Base-by-base conservation (phyloP, 2,329 filamentous ascomycete genomes). In the Colletotrichum camelliae region DNA sequence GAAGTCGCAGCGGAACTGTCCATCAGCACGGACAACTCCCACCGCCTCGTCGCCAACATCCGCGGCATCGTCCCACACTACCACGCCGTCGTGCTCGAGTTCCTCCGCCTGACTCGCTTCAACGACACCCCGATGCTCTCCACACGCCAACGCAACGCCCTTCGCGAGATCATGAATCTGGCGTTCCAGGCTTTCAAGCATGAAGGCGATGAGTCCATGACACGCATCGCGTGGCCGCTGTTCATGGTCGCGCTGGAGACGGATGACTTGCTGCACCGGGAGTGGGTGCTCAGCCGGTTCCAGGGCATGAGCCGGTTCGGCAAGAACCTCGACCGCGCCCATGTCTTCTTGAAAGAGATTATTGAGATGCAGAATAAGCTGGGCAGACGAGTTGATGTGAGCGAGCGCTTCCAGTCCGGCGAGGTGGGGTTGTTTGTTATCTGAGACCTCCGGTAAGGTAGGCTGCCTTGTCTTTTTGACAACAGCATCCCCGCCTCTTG, bases 191-290 rank as follows among this genome's bases (percentile, higher is more conserved):
- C 80, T 15, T 82, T 81, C 61, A 82, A 81, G 48, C 80, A 85
- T 64, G 79, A 79, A 4, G 83, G 83, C 7, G 78, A 82, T 8
- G 79, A 81, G n/a, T 79, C 81, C 8, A 80, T 84, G 62, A 73
- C 81, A 7, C 79, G 82, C 43, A 79, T 84, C 18, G 81, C 83
- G 0, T 84, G 83, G 81, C 82, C 83, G 7, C 76, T 85, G 7
- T 84, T 85, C 70, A 79, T 83, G n/a, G 83, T 80, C 6, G 83
- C 81, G 8, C 76, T 86, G 8, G 82, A 85, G 75, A 84, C 83
- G 7, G 79, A 83, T 13, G 80, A 83, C 29, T 74, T 79, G 5
- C 72, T 82, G 6, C 81, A 85, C 31, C 82, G 81, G 7, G 80
- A 82, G 10, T 85, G 84, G 81, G 80, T 84, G 18, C 67, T 85